Percentiles rank a stretch among this genome's conserved stretches.
These are phyloP conservation scores for Lomentospora prolificans DNA, from an alignment of 2,329 filamentous ascomycete species.

Conservation along the genomic window DNA sequence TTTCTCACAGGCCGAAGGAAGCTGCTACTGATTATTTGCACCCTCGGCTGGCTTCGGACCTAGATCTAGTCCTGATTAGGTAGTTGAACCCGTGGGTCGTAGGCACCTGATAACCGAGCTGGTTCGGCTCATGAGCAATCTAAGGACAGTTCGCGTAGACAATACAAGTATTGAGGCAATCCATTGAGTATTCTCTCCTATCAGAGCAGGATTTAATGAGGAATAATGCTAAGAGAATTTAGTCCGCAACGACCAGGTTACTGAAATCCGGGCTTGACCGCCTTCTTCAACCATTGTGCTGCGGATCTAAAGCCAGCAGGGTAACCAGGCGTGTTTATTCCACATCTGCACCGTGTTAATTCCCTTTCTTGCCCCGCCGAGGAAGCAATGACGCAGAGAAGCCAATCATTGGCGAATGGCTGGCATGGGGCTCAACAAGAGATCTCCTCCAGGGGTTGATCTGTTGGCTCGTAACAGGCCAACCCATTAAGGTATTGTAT, in stretches of 20 bases:
- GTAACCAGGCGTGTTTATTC: neutral
- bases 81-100: neutral
- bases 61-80: conserved; percentile 1
- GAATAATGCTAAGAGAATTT: no score
- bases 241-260: no score
- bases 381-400: neutral
- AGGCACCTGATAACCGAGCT: neutral
- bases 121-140: no score
- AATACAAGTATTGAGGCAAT: no score
- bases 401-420: neutral
- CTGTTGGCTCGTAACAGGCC: no score
- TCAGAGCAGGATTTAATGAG: no score
- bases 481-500: no score
- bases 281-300: neutral
- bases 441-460: neutral
- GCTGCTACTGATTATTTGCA: neutral
- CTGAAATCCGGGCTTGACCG: neutral
- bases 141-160: no score
- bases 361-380: neutral
- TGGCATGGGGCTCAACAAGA: conserved; percentile 1
- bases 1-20: conserved; percentile 1
- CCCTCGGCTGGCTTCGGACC: conserved; percentile 5
- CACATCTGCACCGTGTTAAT: neutral
- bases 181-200: neutral
- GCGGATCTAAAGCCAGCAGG: neutral